A percentile compares a stretch with the other conserved stretches of the same genome.
Evolutionary conservation across 2,329 filamentous ascomycete genomes (phyloP).

Genomic region (Ophiostoma sp.): DNA sequence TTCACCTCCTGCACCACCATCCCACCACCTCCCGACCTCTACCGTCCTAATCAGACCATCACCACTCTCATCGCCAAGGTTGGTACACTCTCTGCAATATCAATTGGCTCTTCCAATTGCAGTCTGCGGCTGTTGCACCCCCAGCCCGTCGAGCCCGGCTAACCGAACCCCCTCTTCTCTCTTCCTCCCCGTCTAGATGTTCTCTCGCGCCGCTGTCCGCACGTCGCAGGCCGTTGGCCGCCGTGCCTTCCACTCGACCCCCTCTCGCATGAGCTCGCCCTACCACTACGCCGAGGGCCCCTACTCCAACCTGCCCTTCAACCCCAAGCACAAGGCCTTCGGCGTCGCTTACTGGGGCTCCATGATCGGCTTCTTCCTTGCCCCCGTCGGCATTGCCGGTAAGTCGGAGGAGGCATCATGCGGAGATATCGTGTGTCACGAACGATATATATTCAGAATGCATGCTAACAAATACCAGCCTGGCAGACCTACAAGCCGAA

Average conservation of each 20-base stretch:
- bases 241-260: constrained; percentile 91
- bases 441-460: not conserved
- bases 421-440: not conserved
- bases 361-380: constrained; percentile 52
- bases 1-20: constrained; percentile 17
- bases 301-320: constrained; percentile 93
- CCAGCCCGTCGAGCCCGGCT: not conserved
- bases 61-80: constrained; percentile 23
- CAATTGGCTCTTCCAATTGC: not conserved
- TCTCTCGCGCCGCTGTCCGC: constrained; percentile 60
- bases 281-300: constrained; percentile 99
- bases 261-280: constrained; percentile 74
- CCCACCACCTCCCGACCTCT: not conserved
- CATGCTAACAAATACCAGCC: constrained; percentile 35
- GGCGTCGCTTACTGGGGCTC: constrained; percentile 75
- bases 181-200: constrained; percentile 58
- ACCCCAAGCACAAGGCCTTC: constrained; percentile 86
- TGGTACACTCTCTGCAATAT: constrained; percentile 15
- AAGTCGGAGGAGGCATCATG: constrained; percentile 34
- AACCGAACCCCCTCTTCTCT: not conserved
- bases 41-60: constrained; percentile 16
- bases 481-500: constrained; percentile 48
- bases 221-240: constrained; percentile 60
- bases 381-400: constrained; percentile 61
- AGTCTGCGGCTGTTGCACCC: not conserved